These are phyloP conservation scores for Urochloa ruziziensis DNA, from an alignment of 176 grass and related monocot genomes.

Conservation along the genomic window DNA sequence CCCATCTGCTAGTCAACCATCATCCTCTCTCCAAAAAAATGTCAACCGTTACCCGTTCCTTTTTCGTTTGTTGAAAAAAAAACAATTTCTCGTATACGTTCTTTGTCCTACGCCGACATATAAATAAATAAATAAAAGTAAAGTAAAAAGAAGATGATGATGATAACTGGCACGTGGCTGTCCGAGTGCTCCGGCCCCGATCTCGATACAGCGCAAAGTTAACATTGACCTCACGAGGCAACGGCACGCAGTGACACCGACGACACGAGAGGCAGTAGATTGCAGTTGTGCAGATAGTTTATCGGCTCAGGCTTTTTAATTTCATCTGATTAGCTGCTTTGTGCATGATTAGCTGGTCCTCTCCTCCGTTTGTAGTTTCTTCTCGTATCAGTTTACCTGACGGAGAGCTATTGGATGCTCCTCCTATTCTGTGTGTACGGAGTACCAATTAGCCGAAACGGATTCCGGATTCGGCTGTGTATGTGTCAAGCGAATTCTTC, in stretches of 20 bases:
- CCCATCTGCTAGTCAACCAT: no score
- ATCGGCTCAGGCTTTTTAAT: neutral
- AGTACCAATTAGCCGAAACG: no score
- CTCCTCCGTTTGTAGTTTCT: neutral
- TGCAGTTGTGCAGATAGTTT: neutral
- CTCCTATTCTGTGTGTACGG: neutral
- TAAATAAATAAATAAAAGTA: no score
- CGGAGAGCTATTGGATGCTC: no score
- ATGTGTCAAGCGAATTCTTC: neutral
- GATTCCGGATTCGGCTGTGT: no score
- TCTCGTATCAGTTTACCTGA: neutral
- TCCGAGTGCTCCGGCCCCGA: neutral
- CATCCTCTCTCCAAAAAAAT: no score
- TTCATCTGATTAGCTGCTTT: no score
- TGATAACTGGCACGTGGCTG: neutral
- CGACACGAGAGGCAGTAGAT: neutral
- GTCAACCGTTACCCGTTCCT: no score
- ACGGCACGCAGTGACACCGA: neutral
- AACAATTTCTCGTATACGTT: no score
- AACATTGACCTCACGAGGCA: neutral
- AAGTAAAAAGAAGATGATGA: no score
- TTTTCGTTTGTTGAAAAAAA: no score
- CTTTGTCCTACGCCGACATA: no score
- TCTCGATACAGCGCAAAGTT: neutral
- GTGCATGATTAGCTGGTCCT: neutral